phyloP scores from a whole-genome alignment of 306 rosid genomes.

The Casuarina equisetifolia region DNA sequence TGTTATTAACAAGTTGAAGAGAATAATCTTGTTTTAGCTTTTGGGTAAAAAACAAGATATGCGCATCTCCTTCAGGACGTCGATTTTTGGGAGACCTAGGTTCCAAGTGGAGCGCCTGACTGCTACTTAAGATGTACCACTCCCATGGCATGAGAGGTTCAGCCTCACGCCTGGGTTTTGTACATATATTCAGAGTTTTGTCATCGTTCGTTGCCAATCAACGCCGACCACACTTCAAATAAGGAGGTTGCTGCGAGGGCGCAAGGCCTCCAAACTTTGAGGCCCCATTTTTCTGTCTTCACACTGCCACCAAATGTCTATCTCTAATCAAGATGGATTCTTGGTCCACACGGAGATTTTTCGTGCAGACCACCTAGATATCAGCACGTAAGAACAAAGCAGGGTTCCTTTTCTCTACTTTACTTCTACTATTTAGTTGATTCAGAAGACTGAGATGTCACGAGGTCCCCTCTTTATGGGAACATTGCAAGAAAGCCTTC shows the following conservation, averaged over 20 bases:
- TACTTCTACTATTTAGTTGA: too few relatives aligned
- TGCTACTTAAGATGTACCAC: background rate
- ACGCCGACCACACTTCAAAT: slow-evolving; percentile 13
- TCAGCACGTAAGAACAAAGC: too few relatives aligned
- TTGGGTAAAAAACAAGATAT: too few relatives aligned
- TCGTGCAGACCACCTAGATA: too few relatives aligned
- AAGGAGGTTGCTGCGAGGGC: background rate
- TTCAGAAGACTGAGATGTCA: too few relatives aligned
- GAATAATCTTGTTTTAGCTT: background rate
- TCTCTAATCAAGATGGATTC: background rate
- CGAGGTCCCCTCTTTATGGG: too few relatives aligned
- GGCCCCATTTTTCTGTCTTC: background rate
- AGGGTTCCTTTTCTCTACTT: too few relatives aligned
- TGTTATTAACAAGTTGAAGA: background rate
- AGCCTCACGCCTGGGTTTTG: background rate
- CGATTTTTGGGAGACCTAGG: background rate
- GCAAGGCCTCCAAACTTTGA: background rate
- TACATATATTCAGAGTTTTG: background rate
- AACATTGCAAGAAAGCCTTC: too few relatives aligned
- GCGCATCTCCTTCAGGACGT: too few relatives aligned
- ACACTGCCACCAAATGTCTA: background rate
- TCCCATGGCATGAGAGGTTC: background rate
- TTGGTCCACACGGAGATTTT: background rate
- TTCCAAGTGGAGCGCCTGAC: background rate
- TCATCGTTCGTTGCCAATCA: slow-evolving; percentile 9